phyloP scores from a whole-genome alignment of 2,329 filamentous ascomycete species.

The Alternaria hordeiaustralica region DNA sequence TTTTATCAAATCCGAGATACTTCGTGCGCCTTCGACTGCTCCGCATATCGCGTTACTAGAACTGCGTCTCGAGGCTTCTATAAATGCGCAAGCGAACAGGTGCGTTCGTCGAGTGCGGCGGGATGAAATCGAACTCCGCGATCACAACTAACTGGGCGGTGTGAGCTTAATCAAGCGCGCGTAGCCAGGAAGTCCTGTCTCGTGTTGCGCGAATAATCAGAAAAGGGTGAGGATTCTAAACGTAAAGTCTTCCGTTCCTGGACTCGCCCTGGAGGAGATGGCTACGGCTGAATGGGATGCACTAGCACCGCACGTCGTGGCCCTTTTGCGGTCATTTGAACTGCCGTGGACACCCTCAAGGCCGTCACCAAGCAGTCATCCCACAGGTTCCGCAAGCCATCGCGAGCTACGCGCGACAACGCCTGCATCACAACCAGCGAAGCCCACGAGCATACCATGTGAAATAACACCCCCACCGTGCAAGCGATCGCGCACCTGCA shows the following conservation, averaged over 20 bases:
- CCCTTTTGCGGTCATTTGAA: not conserved
- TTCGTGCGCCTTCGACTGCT: not conserved
- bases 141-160: not conserved
- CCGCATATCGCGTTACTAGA: not conserved
- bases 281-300: not conserved
- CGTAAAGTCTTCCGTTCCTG: constrained; percentile 1
- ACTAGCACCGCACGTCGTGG: not conserved
- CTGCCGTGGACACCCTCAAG: not conserved
- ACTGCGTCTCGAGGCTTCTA: not conserved
- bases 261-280: not conserved
- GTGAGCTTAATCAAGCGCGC: not conserved
- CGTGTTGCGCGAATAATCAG: not conserved
- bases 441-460: not conserved
- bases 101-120: not conserved
- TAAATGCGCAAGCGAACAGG: not conserved
- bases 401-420: not conserved
- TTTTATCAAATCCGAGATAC: not conserved
- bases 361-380: not conserved
- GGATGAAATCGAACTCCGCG: not conserved
- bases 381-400: not conserved
- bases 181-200: not conserved
- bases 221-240: not conserved
- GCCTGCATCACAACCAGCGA: not conserved
- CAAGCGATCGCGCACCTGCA: not conserved
- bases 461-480: not conserved